Percentiles rank a stretch among this genome's conserved stretches.
Conservation (phyloP, 2,329 filamentous ascomycete genomes). For the Phialophora expanda region DNA sequence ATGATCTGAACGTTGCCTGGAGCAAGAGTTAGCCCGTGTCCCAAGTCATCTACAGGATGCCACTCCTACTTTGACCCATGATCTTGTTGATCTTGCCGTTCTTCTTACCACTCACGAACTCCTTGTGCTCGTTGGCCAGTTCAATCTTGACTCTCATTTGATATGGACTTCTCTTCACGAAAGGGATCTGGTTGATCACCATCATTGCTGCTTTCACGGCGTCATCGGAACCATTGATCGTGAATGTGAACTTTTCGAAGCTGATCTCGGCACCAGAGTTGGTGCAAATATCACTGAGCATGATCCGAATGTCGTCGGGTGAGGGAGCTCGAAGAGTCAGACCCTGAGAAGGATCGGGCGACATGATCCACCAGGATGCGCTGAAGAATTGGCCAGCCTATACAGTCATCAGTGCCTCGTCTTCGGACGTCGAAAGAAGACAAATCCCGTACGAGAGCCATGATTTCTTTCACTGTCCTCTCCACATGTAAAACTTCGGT, state of each 20-base stretch:
- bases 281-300: slow-evolving; percentile 93
- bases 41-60: slow-evolving; percentile 15
- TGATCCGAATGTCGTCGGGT: slow-evolving; percentile 76
- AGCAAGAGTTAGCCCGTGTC: slow-evolving; percentile 33
- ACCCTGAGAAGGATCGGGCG: slow-evolving; percentile 68
- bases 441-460: slow-evolving; percentile 75
- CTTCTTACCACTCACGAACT: slow-evolving; percentile 99
- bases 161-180: slow-evolving; percentile 83
- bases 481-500: slow-evolving; percentile 93
- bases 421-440: not conserved
- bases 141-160: slow-evolving; percentile 98
- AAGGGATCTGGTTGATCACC: slow-evolving; percentile 89
- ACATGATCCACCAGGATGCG: slow-evolving; percentile 91
- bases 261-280: slow-evolving; percentile 94
- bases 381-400: slow-evolving; percentile 97
- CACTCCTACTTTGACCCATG: slow-evolving; percentile 86
- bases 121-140: slow-evolving; percentile 98
- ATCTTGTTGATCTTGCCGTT: slow-evolving; percentile 99
- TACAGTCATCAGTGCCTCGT: slow-evolving; percentile 37
- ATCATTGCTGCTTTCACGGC: slow-evolving; percentile 93
- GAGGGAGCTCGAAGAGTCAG: slow-evolving; percentile 65
- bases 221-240: slow-evolving; percentile 93
- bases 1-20: slow-evolving; percentile 94
- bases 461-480: slow-evolving; percentile 91
- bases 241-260: slow-evolving; percentile 93